A percentile compares a stretch with the other conserved stretches of the same genome.
phyloP scores from a whole-genome alignment of 164 flowering plant species.

The Tetracentron sinense region DNA sequence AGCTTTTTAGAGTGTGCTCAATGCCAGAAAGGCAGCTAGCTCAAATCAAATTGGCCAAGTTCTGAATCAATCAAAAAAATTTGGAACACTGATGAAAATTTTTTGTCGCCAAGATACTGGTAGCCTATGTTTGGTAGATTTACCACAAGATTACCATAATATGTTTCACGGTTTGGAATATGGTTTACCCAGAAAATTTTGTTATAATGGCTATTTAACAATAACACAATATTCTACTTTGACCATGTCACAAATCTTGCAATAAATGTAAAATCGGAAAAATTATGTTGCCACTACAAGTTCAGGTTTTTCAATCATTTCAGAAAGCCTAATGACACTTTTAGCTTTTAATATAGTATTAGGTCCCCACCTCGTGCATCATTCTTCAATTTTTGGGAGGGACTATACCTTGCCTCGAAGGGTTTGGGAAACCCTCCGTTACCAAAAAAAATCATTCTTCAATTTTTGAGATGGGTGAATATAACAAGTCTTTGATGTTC shows the following conservation, averaged over 20 bases:
- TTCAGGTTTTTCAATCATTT: background rate
- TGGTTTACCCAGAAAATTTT: background rate
- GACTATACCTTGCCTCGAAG: too few relatives aligned
- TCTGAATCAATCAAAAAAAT: background rate
- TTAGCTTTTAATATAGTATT: background rate
- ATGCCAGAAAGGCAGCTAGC: background rate
- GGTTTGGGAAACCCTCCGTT: too few relatives aligned
- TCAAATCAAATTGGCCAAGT: background rate
- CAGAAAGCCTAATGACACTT: background rate
- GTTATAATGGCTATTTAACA: background rate
- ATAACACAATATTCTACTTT: too few relatives aligned
- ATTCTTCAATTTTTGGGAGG: too few relatives aligned
- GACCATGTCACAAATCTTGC: too few relatives aligned
- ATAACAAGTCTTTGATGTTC: too few relatives aligned
- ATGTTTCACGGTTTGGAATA: background rate
- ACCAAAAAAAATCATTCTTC: too few relatives aligned
- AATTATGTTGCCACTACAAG: background rate
- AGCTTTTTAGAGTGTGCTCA: background rate
- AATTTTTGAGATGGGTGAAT: too few relatives aligned
- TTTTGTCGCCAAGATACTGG: too few relatives aligned
- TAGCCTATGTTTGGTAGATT: too few relatives aligned
- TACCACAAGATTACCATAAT: too few relatives aligned
- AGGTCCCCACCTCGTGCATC: background rate
- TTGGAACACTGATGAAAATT: background rate
- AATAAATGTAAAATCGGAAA: background rate